These are phyloP conservation scores for Zymoseptoria pseudotritici DNA, from an alignment of 2,329 filamentous ascomycete species.

Conservation along the genomic window DNA sequence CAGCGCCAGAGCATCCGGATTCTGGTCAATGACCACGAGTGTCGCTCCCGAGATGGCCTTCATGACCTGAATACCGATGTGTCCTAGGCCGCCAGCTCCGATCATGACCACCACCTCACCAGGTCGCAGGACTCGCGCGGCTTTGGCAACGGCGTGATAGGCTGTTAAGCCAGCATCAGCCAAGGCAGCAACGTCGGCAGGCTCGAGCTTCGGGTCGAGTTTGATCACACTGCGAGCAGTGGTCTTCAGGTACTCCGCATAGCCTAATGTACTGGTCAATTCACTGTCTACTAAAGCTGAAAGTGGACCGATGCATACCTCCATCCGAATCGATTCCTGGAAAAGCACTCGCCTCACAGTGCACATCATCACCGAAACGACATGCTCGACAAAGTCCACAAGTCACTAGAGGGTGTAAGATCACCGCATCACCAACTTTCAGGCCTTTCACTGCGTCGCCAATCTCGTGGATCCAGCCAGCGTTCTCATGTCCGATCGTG, in stretches of 20 bases:
- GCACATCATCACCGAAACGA: constrained; percentile 22
- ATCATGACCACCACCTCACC: constrained; percentile 21
- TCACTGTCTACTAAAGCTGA: background rate
- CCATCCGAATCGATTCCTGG: constrained; percentile 22
- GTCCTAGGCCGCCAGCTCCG: constrained; percentile 20
- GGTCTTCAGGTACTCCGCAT: constrained; percentile 21
- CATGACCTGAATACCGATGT: constrained; percentile 23
- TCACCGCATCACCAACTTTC: constrained; percentile 19
- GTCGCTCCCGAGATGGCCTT: constrained; percentile 21
- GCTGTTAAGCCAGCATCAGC: constrained; percentile 22
- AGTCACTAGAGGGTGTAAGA: constrained; percentile 20
- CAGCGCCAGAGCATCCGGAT: constrained; percentile 17
- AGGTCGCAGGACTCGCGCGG: constrained; percentile 17
- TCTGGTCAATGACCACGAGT: constrained; percentile 20
- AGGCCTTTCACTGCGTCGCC: constrained; percentile 18
- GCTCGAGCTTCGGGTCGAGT: constrained; percentile 19
- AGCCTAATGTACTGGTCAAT: constrained; percentile 1
- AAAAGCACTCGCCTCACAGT: constrained; percentile 19
- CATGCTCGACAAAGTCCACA: constrained; percentile 22
- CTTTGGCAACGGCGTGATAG: constrained; percentile 20
- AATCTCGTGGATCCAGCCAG: constrained; percentile 18
- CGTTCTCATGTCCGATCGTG: constrained; percentile 23
- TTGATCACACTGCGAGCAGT: constrained; percentile 23
- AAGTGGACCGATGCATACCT: background rate
- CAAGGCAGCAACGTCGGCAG: constrained; percentile 21